Base-by-base conservation (phyloP, 768 basidiomycete species). In the Leccinum incarnatum region DNA sequence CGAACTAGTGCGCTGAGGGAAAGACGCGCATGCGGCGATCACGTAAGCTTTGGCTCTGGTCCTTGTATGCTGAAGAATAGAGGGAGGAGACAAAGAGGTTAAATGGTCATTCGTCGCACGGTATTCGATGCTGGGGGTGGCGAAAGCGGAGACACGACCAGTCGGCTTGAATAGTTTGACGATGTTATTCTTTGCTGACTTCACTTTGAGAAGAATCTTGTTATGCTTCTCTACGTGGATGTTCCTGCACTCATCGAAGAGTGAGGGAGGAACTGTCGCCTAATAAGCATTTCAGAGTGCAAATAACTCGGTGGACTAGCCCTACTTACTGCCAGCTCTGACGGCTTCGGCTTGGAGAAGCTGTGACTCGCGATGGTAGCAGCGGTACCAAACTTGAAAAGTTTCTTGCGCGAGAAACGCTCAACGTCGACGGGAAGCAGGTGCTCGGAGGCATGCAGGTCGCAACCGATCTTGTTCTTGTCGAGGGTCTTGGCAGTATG, bases 141-240 rank as follows among this genome's bases (percentile, higher is more conserved):
- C 47, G 19, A 30, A 23, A 19, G n/a, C 21, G 36, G 53, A 37
- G 46, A 15, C 30, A 30, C 51, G 55, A 40, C 42, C 12, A 19
- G 48, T 34, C 14, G 36, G 37, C 54, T 53, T 67, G 54, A 70
- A 67, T 34, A 68, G 47, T 51, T 54, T 65, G 46, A 37, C 14
- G 21, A 68, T 56, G 36, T 17, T 61, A 27, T 47, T 54, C 59
- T 60, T 68, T 46, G 55, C 60, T 1, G 29, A 58, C 47, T 52
- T 57, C 47, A 64, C 49, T 45, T 51, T 67, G 42, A 48, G 57
- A 27, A 65, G 6, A 36, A 62, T 36, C 50, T 36, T 57, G 30
- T 42, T 61, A 36, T 63, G 55, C 51, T 53, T 62, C 23, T 54
- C 34, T 12, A 15, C 29, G 6, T n/a, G 57, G 30, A 46, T 27